Conservation (phyloP, 805 yeast species). For the Metschnikowia cerradonensis region DNA sequence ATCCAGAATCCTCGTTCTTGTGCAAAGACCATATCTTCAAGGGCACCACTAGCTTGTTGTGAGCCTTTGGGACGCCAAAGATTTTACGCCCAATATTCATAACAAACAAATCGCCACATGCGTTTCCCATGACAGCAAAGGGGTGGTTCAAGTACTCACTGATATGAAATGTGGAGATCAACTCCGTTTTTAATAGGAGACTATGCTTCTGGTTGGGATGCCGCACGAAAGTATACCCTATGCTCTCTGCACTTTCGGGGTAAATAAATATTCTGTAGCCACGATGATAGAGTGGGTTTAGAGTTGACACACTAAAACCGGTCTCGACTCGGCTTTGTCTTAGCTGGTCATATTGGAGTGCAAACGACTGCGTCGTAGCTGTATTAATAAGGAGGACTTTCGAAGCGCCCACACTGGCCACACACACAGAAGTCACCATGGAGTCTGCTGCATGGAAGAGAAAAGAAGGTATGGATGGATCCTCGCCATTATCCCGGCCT, state of each 20-base stretch:
- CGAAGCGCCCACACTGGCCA: conserved; percentile 23
- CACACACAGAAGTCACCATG: conserved; percentile 25
- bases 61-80: conserved; percentile 30
- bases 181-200: conserved; percentile 28
- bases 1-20: conserved; percentile 7
- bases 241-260: conserved; percentile 27
- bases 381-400: conserved; percentile 28
- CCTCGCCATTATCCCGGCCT: conserved; percentile 4
- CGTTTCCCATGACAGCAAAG: conserved; percentile 29
- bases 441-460: conserved; percentile 29
- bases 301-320: conserved; percentile 20
- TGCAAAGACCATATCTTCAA: conserved; percentile 34
- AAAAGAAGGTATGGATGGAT: conserved; percentile 29
- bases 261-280: conserved; percentile 24
- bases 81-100: conserved; percentile 38
- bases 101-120: conserved; percentile 34
- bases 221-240: conserved; percentile 27
- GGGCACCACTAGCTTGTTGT: conserved; percentile 39
- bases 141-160: conserved; percentile 38
- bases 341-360: conserved; percentile 21
- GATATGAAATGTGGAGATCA: conserved; percentile 25
- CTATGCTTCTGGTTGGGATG: conserved; percentile 34
- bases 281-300: conserved; percentile 29
- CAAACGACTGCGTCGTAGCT: conserved; percentile 23
- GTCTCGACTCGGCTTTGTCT: conserved; percentile 27